These are phyloP conservation scores for Myxozyma monticola DNA, from an alignment of 805 yeast species.

Conservation along the genomic window DNA sequence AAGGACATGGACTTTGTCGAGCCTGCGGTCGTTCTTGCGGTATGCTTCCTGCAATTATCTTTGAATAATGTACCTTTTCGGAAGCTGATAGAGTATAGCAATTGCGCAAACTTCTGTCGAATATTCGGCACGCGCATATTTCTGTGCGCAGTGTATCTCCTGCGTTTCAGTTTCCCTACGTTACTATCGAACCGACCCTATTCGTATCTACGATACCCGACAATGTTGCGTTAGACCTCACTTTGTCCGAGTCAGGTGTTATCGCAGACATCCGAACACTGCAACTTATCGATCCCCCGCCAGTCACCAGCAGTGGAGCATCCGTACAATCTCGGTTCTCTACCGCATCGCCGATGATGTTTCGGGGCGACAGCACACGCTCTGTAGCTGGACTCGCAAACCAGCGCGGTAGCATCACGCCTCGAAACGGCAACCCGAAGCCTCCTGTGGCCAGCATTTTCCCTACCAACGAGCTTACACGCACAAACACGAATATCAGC, in stretches of 20 bases:
- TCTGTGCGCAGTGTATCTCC: conserved; percentile 26
- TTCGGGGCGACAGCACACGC: conserved; percentile 3
- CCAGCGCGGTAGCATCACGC: conserved; percentile 4
- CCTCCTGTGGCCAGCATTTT: not conserved
- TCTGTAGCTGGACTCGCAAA: not conserved
- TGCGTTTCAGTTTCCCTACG: conserved; percentile 28
- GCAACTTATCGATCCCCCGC: conserved; percentile 15
- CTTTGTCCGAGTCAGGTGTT: conserved; percentile 27
- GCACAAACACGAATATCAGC: conserved; percentile 16
- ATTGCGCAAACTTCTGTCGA: conserved; percentile 24
- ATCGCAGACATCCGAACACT: conserved; percentile 30
- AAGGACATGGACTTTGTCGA: conserved; percentile 30
- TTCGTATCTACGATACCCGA: conserved; percentile 22
- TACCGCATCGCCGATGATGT: conserved; percentile 4
- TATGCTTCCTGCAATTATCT: conserved; percentile 1
- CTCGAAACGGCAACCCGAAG: not conserved
- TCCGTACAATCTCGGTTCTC: conserved; percentile 10
- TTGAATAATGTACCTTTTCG: no score
- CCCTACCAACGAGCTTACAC: conserved; percentile 12
- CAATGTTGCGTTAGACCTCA: conserved; percentile 18
- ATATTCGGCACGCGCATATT: conserved; percentile 28
- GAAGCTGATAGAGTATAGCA: conserved; percentile 7
- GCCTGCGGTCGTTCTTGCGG: conserved; percentile 27
- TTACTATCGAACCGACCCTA: conserved; percentile 15
- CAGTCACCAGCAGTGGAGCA: conserved; percentile 1